Conservation (phyloP, 2,329 filamentous ascomycete genomes). For the Bipolaris oryzae region DNA sequence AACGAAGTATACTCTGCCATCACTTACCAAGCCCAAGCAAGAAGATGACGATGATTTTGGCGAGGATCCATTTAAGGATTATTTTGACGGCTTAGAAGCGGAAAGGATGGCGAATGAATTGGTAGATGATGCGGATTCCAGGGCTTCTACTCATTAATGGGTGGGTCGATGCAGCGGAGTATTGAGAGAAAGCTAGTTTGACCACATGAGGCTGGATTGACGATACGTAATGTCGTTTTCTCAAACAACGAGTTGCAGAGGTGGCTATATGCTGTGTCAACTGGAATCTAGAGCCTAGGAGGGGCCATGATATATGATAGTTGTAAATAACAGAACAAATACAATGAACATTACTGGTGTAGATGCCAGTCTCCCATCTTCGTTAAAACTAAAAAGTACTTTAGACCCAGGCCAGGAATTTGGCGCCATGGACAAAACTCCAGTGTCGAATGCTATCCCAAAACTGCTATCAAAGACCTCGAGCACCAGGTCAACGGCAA, state of each 20-base stretch:
- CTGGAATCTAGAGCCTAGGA: neutral
- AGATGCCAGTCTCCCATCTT: no score
- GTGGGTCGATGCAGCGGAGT: neutral
- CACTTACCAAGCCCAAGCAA: neutral
- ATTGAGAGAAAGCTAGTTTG: neutral
- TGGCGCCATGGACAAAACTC: no score
- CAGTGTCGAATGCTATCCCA: no score
- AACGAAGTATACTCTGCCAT: conserved; percentile 6
- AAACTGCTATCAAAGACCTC: no score
- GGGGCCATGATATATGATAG: no score
- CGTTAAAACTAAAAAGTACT: no score
- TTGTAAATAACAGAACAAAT: no score
- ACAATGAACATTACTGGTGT: no score
- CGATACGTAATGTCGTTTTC: neutral
- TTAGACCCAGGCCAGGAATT: no score
- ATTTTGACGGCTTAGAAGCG: neutral
- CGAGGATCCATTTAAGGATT: neutral
- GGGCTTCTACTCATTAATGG: neutral
- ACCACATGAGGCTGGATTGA: neutral
- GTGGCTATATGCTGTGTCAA: neutral
- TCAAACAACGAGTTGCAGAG: neutral
- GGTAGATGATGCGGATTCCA: neutral
- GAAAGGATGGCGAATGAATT: neutral
- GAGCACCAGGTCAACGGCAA: no score
- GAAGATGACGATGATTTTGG: neutral